phyloP scores from a whole-genome alignment of 768 basidiomycete genomes.

The Leccinum subgranulosum region DNA sequence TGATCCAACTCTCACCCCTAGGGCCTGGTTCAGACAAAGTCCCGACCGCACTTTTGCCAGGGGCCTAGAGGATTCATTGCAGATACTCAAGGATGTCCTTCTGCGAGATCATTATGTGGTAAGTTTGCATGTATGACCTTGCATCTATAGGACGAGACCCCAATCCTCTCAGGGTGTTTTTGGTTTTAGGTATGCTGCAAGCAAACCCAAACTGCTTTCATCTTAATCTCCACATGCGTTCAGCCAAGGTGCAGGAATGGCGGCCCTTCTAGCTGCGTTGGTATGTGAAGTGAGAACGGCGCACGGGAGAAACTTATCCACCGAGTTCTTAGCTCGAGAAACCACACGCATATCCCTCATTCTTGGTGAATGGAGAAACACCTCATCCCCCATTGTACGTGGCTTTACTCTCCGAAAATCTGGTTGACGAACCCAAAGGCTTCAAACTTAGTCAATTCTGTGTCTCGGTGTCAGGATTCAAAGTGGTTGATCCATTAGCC shows the following conservation, averaged over 20 bases:
- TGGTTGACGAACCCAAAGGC: neutral
- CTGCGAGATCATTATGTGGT: slow-evolving; percentile 64
- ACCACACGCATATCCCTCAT: slow-evolving; percentile 51
- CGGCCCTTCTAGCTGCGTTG: slow-evolving; percentile 64
- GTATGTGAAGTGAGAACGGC: slow-evolving; percentile 38
- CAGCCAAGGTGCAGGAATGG: slow-evolving; percentile 79
- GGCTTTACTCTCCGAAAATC: neutral
- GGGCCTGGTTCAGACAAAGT: slow-evolving; percentile 72
- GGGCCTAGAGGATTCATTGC: slow-evolving; percentile 60
- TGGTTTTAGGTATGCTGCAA: slow-evolving; percentile 62
- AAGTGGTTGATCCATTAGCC: slow-evolving; percentile 43
- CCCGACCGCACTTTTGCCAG: slow-evolving; percentile 45
- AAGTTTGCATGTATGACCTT: slow-evolving; percentile 14
- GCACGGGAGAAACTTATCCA: neutral
- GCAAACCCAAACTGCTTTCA: neutral
- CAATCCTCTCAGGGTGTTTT: slow-evolving; percentile 57
- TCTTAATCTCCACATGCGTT: slow-evolving; percentile 5
- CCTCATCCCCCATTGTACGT: slow-evolving; percentile 76
- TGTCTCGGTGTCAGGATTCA: slow-evolving; percentile 73
- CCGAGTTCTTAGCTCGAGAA: slow-evolving; percentile 46
- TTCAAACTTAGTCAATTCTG: slow-evolving; percentile 61
- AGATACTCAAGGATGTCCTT: slow-evolving; percentile 53
- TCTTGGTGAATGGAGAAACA: slow-evolving; percentile 59
- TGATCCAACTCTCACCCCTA: slow-evolving; percentile 54
- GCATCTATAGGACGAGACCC: neutral